These are phyloP conservation scores for Fomitopsis serialis DNA, from an alignment of 768 basidiomycete genomes.

Conservation along the genomic window DNA sequence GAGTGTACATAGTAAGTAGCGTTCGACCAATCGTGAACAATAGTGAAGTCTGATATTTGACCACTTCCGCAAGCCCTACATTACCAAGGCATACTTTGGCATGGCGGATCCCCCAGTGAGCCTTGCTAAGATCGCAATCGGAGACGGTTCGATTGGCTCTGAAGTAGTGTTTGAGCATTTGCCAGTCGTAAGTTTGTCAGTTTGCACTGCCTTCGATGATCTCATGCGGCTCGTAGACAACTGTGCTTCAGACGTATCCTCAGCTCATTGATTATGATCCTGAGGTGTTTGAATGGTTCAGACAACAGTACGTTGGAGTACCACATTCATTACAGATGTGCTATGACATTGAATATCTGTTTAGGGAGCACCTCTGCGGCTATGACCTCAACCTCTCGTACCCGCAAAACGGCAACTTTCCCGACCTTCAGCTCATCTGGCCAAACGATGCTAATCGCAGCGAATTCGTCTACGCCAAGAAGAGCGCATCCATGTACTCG, in stretches of 20 bases:
- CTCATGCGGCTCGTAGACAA: constrained; percentile 31
- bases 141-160: constrained; percentile 58
- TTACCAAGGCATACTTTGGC: constrained; percentile 65
- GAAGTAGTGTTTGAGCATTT: constrained; percentile 44
- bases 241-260: constrained; percentile 64
- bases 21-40: neutral
- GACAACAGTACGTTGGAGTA: constrained; percentile 47
- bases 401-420: constrained; percentile 52
- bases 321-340: neutral
- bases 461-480: constrained; percentile 7
- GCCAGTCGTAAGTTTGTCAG: constrained; percentile 41
- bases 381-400: constrained; percentile 66
- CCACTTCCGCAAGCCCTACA: constrained; percentile 52
- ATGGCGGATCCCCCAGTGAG: constrained; percentile 61
- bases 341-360: neutral
- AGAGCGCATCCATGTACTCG: neutral
- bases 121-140: constrained; percentile 63
- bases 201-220: too few relatives aligned
- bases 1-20: constrained; percentile 53
- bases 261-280: constrained; percentile 71
- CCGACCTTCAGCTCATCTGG: constrained; percentile 20
- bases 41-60: neutral
- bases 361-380: constrained; percentile 54
- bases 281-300: constrained; percentile 62
- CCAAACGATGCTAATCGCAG: constrained; percentile 4